Evolutionary conservation across 495 filamentous ascomycete genomes (phyloP).

Genomic region (Lasiosphaeris hirsuta): DNA sequence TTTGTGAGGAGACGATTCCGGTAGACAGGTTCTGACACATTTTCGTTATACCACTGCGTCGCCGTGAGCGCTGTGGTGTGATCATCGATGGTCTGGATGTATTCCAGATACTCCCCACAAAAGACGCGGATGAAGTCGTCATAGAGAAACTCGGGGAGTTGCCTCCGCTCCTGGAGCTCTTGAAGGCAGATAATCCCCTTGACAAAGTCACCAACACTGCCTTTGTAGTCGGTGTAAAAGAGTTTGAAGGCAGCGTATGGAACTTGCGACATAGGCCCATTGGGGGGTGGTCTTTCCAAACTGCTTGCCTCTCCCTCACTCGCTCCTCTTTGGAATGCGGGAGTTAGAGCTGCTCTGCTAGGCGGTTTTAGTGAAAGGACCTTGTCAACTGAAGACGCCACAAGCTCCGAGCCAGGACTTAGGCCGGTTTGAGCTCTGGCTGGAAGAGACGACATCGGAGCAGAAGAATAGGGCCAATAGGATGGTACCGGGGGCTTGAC

Average conservation of each 20-base stretch:
- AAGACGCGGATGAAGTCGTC: slow-evolving; percentile 65
- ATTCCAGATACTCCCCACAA: slow-evolving; percentile 39
- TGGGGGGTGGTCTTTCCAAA: slow-evolving; percentile 17
- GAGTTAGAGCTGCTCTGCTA: not conserved
- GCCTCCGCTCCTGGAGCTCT: slow-evolving; percentile 37
- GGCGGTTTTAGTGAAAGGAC: not conserved
- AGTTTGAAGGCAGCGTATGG: slow-evolving; percentile 50
- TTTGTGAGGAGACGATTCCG: slow-evolving; percentile 34
- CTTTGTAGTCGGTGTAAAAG: slow-evolving; percentile 57
- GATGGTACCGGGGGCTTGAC: not conserved
- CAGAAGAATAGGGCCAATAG: not conserved
- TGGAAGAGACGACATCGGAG: not conserved
- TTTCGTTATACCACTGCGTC: slow-evolving; percentile 43
- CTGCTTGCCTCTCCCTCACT: slow-evolving; percentile 10
- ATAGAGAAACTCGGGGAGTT: slow-evolving; percentile 51
- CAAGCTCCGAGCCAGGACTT: not conserved
- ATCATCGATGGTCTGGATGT: slow-evolving; percentile 28
- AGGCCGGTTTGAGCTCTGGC: not conserved
- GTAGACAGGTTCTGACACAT: slow-evolving; percentile 39
- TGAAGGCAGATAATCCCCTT: slow-evolving; percentile 53
- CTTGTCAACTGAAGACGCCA: not conserved
- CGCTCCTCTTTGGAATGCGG: not conserved
- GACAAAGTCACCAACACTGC: slow-evolving; percentile 52
- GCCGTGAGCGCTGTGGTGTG: slow-evolving; percentile 28
- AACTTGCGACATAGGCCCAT: slow-evolving; percentile 21